Conservation (phyloP, 805 yeast genomes). For the Phaffomyces antillensis region DNA sequence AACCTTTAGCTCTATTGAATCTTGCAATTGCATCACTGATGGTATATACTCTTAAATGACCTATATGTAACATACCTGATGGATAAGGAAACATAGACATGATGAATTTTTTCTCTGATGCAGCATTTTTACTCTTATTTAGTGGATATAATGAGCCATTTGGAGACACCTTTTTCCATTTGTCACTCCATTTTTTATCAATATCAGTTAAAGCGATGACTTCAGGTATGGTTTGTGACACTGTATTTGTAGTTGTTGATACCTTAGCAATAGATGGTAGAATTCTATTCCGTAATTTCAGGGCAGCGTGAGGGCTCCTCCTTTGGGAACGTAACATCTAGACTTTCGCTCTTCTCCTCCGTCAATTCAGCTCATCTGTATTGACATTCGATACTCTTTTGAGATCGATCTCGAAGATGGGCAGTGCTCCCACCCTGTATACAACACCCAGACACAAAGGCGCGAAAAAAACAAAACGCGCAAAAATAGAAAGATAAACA, state of each 20-base stretch:
- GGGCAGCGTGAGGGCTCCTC: too few species aligned
- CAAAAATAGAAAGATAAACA: too few species aligned
- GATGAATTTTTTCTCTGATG: conserved; percentile 43
- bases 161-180: conserved; percentile 36
- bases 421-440: too few species aligned
- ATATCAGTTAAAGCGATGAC: conserved; percentile 1
- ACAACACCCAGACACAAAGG: too few species aligned
- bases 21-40: conserved; percentile 81
- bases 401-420: too few species aligned
- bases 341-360: too few species aligned
- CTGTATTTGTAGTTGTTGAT: background rate
- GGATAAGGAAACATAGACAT: conserved; percentile 96
- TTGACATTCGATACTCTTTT: too few species aligned
- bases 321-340: too few species aligned
- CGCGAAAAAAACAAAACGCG: too few species aligned
- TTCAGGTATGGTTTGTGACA: background rate
- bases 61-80: conserved; percentile 87
- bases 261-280: background rate
- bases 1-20: conserved; percentile 69
- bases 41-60: conserved; percentile 89
- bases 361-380: too few species aligned
- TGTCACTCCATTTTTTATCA: conserved; percentile 46
- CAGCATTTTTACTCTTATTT: conserved; percentile 12
- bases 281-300: background rate
- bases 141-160: conserved; percentile 32